Evolutionary conservation across 352 stramenopile species (phyloP).

Genomic region (Lagenidium giganteum): DNA sequence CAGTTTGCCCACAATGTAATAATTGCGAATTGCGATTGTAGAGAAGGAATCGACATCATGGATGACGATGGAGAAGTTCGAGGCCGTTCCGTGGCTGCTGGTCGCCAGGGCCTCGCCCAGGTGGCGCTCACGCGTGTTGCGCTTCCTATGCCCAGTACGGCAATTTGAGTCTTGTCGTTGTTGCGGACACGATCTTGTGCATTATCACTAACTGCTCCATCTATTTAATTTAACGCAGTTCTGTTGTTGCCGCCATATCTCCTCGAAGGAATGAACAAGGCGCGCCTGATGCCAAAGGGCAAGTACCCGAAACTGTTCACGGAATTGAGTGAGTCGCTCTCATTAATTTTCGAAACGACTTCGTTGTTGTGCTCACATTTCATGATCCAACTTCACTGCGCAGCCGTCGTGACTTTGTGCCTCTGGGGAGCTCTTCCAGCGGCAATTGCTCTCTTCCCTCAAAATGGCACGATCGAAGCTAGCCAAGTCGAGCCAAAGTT

Average conservation of each 20-base stretch:
- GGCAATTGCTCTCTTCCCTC: slow-evolving; percentile 76
- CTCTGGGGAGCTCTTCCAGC: slow-evolving; percentile 73
- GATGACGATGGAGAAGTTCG: slow-evolving; percentile 76
- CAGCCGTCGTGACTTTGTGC: slow-evolving; percentile 64
- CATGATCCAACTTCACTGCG: neutral
- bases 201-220: no score
- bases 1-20: no score
- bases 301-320: slow-evolving; percentile 74
- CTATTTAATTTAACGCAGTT: no score
- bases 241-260: slow-evolving; percentile 78
- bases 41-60: slow-evolving; percentile 80
- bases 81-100: slow-evolving; percentile 67
- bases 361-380: neutral
- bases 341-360: neutral
- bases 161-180: neutral
- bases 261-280: slow-evolving; percentile 73
- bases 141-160: slow-evolving; percentile 76
- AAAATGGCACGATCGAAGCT: slow-evolving; percentile 66
- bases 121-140: slow-evolving; percentile 76
- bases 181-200: neutral
- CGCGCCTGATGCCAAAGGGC: slow-evolving; percentile 59
- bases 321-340: slow-evolving; percentile 53
- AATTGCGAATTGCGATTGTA: no score
- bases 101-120: slow-evolving; percentile 73
- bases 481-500: slow-evolving; percentile 61